Percentiles rank a stretch among this genome's conserved stretches.
phyloP scores from a whole-genome alignment of 768 basidiomycete species.

The Atractiella rhizophila region DNA sequence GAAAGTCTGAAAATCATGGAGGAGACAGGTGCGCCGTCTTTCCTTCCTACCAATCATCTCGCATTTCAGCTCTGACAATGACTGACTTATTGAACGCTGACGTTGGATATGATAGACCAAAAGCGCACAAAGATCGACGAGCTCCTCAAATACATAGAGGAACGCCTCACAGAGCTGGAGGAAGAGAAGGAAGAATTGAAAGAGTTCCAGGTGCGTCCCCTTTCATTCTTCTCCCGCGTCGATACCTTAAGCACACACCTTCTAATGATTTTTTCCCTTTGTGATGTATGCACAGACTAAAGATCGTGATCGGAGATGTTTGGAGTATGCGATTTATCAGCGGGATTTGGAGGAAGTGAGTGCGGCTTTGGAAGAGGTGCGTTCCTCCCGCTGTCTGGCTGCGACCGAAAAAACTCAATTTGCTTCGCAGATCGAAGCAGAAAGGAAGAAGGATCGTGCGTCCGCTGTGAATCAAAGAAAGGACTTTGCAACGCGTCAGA shows the following conservation, averaged over 20 bases:
- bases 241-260: neutral
- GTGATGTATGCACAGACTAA: slow-evolving; percentile 27
- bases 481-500: slow-evolving; percentile 58
- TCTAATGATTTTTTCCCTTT: neutral
- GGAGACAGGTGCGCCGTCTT: slow-evolving; percentile 34
- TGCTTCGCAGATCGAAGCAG: slow-evolving; percentile 27
- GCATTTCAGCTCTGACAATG: neutral
- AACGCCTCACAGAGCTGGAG: slow-evolving; percentile 67
- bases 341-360: slow-evolving; percentile 72
- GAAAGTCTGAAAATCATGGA: slow-evolving; percentile 93
- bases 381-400: neutral
- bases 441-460: slow-evolving; percentile 56
- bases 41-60: neutral
- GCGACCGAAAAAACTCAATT: slow-evolving; percentile 32
- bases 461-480: slow-evolving; percentile 56
- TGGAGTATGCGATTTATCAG: slow-evolving; percentile 85
- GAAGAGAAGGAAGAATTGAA: slow-evolving; percentile 96
- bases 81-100: neutral
- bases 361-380: slow-evolving; percentile 58
- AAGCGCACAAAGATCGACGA: slow-evolving; percentile 80
- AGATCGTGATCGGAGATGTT: slow-evolving; percentile 73
- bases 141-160: slow-evolving; percentile 68
- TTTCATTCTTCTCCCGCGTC: neutral
- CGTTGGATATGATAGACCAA: slow-evolving; percentile 29
- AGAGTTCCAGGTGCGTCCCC: slow-evolving; percentile 47